phyloP scores from a whole-genome alignment of 371 early-diverging fungal genomes.

The Capniomyces stellatus region DNA sequence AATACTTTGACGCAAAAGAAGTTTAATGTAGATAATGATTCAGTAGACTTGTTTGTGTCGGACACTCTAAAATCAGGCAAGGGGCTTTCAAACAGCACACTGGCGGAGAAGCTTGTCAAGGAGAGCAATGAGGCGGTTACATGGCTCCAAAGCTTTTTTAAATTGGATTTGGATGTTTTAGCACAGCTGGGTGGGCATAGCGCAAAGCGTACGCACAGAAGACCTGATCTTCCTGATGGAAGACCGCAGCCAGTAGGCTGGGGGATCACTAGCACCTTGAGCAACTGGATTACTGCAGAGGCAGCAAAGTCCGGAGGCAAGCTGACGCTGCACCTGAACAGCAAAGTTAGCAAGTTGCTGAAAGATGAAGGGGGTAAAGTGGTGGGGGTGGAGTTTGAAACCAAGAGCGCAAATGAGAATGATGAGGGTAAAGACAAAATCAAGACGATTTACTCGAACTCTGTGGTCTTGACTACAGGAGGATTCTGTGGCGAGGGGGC shows the following conservation, averaged over 20 bases:
- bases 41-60: slow-evolving; percentile 65
- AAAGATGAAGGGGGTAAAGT: slow-evolving; percentile 35
- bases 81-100: slow-evolving; percentile 61
- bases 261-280: slow-evolving; percentile 35
- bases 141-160: slow-evolving; percentile 81
- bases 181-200: slow-evolving; percentile 81
- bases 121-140: slow-evolving; percentile 75
- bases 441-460: slow-evolving; percentile 33
- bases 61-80: slow-evolving; percentile 79
- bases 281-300: slow-evolving; percentile 8
- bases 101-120: slow-evolving; percentile 72
- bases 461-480: slow-evolving; percentile 89
- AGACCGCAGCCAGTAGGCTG: slow-evolving; percentile 45
- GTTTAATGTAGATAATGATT: slow-evolving; percentile 36
- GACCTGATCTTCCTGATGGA: slow-evolving; percentile 28
- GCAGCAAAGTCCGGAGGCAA: slow-evolving; percentile 4
- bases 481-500: slow-evolving; percentile 71
- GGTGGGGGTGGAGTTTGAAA: slow-evolving; percentile 63
- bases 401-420: too few species aligned
- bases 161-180: slow-evolving; percentile 67
- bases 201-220: slow-evolving; percentile 80
- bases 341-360: slow-evolving; percentile 22
- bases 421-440: slow-evolving; percentile 31
- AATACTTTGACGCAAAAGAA: slow-evolving; percentile 48
- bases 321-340: slow-evolving; percentile 16